These are phyloP conservation scores for Rhizophlyctis rosea DNA, from an alignment of 192 early-diverging fungal species.

Conservation along the genomic window DNA sequence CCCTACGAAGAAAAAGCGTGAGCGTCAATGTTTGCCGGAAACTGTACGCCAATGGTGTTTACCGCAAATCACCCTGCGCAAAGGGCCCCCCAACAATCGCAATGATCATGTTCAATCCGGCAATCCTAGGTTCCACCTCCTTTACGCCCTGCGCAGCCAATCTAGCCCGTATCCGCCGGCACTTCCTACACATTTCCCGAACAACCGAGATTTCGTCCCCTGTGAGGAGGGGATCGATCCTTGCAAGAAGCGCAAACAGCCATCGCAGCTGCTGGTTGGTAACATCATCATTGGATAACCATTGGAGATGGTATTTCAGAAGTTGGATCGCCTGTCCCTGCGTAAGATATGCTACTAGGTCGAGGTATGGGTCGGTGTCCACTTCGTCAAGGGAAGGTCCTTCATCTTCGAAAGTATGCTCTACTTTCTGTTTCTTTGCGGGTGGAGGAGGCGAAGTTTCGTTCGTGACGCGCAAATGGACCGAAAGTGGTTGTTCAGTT, in stretches of 20 bases:
- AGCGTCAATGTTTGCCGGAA: too few species aligned
- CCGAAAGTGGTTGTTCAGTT: background rate
- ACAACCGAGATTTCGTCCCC: constrained; percentile 22
- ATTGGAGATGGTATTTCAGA: background rate
- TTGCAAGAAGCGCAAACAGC: constrained; percentile 25
- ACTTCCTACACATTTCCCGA: constrained; percentile 20
- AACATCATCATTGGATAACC: background rate
- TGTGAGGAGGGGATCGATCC: constrained; percentile 18
- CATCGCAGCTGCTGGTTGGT: constrained; percentile 6
- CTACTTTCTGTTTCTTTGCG: too few species aligned
- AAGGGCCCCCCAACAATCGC: constrained; percentile 19
- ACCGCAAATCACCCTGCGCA: constrained; percentile 27
- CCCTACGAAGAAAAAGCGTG: too few species aligned
- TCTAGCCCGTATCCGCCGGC: constrained; percentile 11
- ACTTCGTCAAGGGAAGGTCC: too few species aligned
- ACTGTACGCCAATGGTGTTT: background rate
- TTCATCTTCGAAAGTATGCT: too few species aligned
- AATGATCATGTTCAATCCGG: constrained; percentile 26
- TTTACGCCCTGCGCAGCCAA: background rate
- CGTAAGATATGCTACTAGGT: background rate
- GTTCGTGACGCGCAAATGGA: background rate
- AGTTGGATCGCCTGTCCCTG: background rate
- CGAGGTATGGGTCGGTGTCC: background rate
- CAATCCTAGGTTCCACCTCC: constrained; percentile 16
- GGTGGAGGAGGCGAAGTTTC: background rate